Evolutionary conservation across 768 basidiomycete genomes (phyloP), one percentile per base, ranked within the genome.

Genomic region (Russula vinacea): DNA sequence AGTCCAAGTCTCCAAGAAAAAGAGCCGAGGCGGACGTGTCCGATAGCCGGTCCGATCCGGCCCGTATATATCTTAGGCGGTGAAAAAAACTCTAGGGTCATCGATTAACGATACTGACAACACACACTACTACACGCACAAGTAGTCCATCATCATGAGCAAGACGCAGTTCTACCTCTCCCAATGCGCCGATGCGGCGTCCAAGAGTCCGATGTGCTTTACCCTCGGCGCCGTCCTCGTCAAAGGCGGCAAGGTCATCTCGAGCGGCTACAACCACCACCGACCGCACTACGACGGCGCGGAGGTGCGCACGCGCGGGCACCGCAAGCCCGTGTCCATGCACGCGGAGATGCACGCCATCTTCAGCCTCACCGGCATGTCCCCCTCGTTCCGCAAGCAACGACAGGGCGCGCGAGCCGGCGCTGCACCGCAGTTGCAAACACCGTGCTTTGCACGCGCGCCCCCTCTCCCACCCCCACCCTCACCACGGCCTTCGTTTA

Each of bases 281-380:
- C 76, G 82, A 42, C 75, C 82, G 29, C 80, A 81, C 62, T 84
- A 83, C 69, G 80, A 84, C 62, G 81, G 81, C 29, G 73, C 73
- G 13, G 77, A 80, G 52, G 70, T 75, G 33, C 68, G 62, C 44
- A 74, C 73, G 58, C 76, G 75, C 56, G 77, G 77, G 5, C 75
- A 75, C 67, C 75, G 77, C 56, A 81, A 78, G 76, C 75, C 75
- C 32, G 73, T 77, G n/a, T 78, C 77, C n/a, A 79, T 84, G 82
- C 82, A 85, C 67, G 83, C 84, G 3, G 82, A 84, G 74, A 84
- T 84, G 84, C 80, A 84, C 66, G 80, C 79, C 33, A 84, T 84
- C 62, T 81, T 80, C 73, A 83, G 74, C 67, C 69, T 80, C 60
- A 81, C 80, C 57, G 75, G 80, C 74, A 76, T 75, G 77, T 77